Conservation (phyloP, 2,329 filamentous ascomycete genomes). For the Leptosphaerulina australis region DNA sequence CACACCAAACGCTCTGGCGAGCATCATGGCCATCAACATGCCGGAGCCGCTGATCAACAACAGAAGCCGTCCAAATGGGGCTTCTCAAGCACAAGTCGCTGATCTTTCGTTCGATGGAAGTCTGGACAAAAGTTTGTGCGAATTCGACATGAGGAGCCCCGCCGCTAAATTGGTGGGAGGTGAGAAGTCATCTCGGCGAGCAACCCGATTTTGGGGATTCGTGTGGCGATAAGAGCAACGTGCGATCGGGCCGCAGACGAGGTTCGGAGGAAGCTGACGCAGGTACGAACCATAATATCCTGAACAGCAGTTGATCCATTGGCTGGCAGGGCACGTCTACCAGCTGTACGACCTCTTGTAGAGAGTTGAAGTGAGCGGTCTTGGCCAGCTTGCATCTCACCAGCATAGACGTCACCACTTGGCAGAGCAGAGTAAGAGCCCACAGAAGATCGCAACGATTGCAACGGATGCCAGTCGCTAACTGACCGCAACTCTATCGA, state of each 20-base stretch:
- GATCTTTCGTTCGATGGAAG: slow-evolving; percentile 9
- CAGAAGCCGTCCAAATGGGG: slow-evolving; percentile 3
- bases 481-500: neutral
- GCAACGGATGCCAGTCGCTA: neutral
- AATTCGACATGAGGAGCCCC: slow-evolving; percentile 7
- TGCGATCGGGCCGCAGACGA: slow-evolving; percentile 10
- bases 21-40: slow-evolving; percentile 17
- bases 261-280: slow-evolving; percentile 9
- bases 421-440: neutral
- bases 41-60: slow-evolving; percentile 21
- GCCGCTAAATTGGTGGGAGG: slow-evolving; percentile 4
- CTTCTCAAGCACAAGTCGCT: slow-evolving; percentile 5
- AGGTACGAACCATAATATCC: slow-evolving; percentile 12
- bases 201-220: slow-evolving; percentile 4
- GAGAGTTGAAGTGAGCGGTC: neutral
- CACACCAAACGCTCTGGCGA: slow-evolving; percentile 25
- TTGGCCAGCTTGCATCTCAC: neutral
- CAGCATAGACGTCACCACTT: neutral
- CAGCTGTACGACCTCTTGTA: neutral
- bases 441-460: neutral
- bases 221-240: slow-evolving; percentile 5
- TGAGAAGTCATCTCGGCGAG: slow-evolving; percentile 13
- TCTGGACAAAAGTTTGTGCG: slow-evolving; percentile 14
- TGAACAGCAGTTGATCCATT: neutral
- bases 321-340: neutral